Conservation (phyloP, 2,329 filamentous ascomycete species). For the Stemphylium lycopersici region DNA sequence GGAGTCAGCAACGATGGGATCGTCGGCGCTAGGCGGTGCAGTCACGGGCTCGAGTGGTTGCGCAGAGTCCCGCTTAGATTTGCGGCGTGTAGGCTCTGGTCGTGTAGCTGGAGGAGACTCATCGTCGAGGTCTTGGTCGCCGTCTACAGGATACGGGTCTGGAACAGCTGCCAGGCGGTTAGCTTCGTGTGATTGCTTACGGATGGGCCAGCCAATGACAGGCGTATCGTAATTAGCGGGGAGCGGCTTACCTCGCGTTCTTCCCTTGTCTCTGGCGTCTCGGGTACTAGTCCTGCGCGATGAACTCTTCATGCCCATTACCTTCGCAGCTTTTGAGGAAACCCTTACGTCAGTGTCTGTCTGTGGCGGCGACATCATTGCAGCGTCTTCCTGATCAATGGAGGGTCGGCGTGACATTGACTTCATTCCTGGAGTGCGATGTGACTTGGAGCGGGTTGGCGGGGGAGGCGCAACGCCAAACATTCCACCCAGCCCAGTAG, state of each 20-base stretch:
- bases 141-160: slow-evolving; percentile 68
- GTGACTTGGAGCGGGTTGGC: slow-evolving; percentile 72
- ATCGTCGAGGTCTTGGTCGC: slow-evolving; percentile 62
- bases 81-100: slow-evolving; percentile 47
- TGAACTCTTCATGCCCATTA: slow-evolving; percentile 66
- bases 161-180: slow-evolving; percentile 49
- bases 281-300: slow-evolving; percentile 51
- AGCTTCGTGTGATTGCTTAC: slow-evolving; percentile 47
- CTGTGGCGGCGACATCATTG: slow-evolving; percentile 73
- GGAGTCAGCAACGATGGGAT: slow-evolving; percentile 51
- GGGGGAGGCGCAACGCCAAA: slow-evolving; percentile 63
- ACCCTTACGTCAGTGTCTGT: slow-evolving; percentile 67
- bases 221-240: slow-evolving; percentile 24
- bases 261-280: slow-evolving; percentile 50
- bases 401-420: slow-evolving; percentile 72
- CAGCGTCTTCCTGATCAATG: slow-evolving; percentile 67
- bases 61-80: slow-evolving; percentile 50
- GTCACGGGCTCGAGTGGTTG: slow-evolving; percentile 42
- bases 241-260: slow-evolving; percentile 56
- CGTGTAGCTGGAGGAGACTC: slow-evolving; percentile 44
- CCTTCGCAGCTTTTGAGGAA: slow-evolving; percentile 77
- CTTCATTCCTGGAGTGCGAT: slow-evolving; percentile 63
- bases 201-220: slow-evolving; percentile 29
- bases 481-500: slow-evolving; percentile 66
- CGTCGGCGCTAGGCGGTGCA: slow-evolving; percentile 50